These are phyloP conservation scores for Ogataea thermomethanolica DNA, from an alignment of 805 yeast genomes.

Conservation along the genomic window DNA sequence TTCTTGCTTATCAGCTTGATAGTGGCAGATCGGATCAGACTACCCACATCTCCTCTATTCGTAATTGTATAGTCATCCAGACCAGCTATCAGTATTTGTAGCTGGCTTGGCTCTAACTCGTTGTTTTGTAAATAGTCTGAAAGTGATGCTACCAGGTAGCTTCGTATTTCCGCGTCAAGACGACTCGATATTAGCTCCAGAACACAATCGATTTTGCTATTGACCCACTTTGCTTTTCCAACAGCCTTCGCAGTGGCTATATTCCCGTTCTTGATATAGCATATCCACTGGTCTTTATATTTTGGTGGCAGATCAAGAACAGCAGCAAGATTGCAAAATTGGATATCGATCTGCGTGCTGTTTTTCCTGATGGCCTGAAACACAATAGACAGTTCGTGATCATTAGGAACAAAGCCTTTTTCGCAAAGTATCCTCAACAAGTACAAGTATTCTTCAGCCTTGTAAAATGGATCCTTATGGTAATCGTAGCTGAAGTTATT, in stretches of 20 bases:
- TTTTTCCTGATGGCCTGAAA: conserved; percentile 30
- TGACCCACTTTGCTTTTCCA: conserved; percentile 24
- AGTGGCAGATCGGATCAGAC: conserved; percentile 55
- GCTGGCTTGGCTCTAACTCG: conserved; percentile 9
- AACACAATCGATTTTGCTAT: conserved; percentile 21
- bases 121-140: conserved; percentile 23
- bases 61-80: conserved; percentile 77
- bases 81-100: conserved; percentile 31
- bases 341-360: conserved; percentile 20
- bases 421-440: conserved; percentile 16
- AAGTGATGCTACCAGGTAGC: conserved; percentile 25
- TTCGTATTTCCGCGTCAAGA: conserved; percentile 30
- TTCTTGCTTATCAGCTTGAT: conserved; percentile 38
- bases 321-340: conserved; percentile 32
- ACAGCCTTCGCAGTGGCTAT: conserved; percentile 37
- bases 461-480: conserved; percentile 32
- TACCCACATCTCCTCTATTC: conserved; percentile 90
- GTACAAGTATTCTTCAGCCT: conserved; percentile 37
- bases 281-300: conserved; percentile 31
- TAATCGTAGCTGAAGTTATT: conserved; percentile 27
- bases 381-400: conserved; percentile 18
- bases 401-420: conserved; percentile 10
- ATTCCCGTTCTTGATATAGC: conserved; percentile 40
- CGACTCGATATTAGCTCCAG: conserved; percentile 24
- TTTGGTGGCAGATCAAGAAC: conserved; percentile 13